Evolutionary conservation across 345 rosid genomes (phyloP).

Genomic region (Mangifera indica): DNA sequence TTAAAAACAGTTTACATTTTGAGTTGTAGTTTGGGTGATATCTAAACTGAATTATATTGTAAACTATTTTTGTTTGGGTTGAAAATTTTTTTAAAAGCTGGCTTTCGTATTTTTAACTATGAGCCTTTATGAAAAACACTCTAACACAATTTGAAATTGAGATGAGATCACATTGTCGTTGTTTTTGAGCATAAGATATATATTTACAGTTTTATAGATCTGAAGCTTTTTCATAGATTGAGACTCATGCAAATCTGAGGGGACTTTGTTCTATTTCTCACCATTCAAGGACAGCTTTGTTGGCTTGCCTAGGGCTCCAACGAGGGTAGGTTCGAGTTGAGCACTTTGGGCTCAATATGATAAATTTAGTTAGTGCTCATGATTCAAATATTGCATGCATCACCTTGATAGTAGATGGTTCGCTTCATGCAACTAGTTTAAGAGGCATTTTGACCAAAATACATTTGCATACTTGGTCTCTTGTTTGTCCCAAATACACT

Average conservation of each 20-base stretch:
- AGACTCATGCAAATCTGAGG: constrained; percentile 74
- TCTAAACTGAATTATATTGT: no score
- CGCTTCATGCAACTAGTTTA: constrained; percentile 85
- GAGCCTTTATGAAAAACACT: constrained; percentile 82
- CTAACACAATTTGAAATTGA: constrained; percentile 60
- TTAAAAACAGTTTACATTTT: no score
- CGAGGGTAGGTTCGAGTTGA: constrained; percentile 81
- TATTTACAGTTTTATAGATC: constrained; percentile 68
- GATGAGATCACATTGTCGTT: constrained; percentile 70
- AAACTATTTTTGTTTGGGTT: no score
- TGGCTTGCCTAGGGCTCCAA: constrained; percentile 86
- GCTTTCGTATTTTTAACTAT: constrained; percentile 77
- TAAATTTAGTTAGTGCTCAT: constrained; percentile 70
- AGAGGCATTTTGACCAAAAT: constrained; percentile 88
- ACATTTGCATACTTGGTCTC: no score
- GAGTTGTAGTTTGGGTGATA: no score
- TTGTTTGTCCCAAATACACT: no score
- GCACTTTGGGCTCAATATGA: constrained; percentile 79
- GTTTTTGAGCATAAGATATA: constrained; percentile 91
- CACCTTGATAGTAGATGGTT: constrained; percentile 82
- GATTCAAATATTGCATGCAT: constrained; percentile 76
- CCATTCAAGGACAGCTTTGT: constrained; percentile 61
- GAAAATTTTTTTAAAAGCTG: no score
- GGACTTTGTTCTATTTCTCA: constrained; percentile 93
- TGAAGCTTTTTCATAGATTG: constrained; percentile 83